These are phyloP conservation scores for Calonectria pteridis DNA, from an alignment of 2,329 filamentous ascomycete species.

Conservation along the genomic window DNA sequence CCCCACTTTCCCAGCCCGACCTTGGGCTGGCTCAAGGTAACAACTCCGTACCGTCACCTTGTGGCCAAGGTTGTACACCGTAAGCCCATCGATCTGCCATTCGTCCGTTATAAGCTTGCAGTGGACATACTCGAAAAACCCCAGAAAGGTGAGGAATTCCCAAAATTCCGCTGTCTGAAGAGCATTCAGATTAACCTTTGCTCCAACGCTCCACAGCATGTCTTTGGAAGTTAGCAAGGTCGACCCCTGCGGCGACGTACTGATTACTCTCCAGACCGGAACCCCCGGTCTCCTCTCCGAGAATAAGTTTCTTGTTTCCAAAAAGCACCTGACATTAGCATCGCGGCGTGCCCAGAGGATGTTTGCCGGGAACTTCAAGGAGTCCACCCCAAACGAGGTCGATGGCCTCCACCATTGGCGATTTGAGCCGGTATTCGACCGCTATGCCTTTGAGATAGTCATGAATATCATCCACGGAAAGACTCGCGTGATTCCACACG, in stretches of 20 bases:
- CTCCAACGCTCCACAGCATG: background rate
- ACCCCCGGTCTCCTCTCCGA: background rate
- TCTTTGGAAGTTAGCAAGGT: background rate
- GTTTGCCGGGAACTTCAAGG: background rate
- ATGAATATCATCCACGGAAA: conserved; percentile 36
- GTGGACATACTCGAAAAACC: background rate
- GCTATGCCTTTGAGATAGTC: conserved; percentile 31
- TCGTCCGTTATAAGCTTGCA: background rate
- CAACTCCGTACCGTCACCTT: background rate
- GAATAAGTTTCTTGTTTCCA: conserved; percentile 3
- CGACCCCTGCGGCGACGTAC: background rate
- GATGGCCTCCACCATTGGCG: conserved; percentile 18
- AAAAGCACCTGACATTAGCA: conserved; percentile 14
- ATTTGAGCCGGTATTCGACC: conserved; percentile 33
- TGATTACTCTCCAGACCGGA: background rate
- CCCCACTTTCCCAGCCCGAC: background rate
- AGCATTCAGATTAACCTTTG: background rate
- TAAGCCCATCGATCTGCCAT: background rate
- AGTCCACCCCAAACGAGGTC: background rate
- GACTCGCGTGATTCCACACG: conserved; percentile 9
- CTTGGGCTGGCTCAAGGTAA: background rate
- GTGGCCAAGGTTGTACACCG: background rate
- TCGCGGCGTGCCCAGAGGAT: conserved; percentile 11
- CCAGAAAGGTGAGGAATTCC: background rate
- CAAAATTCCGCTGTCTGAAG: background rate